Conservation (phyloP, 352 stramenopile genomes). For the Pilasporangium apinafurcum region DNA sequence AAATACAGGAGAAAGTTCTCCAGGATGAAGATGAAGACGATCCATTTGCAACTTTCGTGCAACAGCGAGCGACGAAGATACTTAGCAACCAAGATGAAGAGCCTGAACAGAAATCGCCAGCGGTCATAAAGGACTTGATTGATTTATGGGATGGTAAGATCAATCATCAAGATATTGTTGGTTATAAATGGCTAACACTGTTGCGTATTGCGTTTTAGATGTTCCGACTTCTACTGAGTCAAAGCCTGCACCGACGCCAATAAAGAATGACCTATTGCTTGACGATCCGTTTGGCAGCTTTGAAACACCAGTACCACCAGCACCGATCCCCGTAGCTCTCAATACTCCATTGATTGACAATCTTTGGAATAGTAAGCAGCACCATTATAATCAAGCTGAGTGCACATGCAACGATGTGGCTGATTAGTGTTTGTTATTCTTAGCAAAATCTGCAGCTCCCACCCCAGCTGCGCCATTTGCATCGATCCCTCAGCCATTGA, state of each 20-base stretch:
- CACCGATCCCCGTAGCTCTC: neutral
- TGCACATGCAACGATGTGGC: neutral
- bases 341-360: slow-evolving; percentile 6
- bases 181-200: neutral
- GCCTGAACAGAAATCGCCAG: slow-evolving; percentile 11
- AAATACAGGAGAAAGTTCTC: slow-evolving; percentile 1
- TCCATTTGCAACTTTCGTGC: slow-evolving; percentile 57
- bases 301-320: neutral
- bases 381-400: neutral
- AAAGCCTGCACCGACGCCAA: no score
- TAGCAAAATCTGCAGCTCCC: neutral
- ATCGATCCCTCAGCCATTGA: slow-evolving; percentile 1
- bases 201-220: slow-evolving; percentile 6
- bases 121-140: slow-evolving; percentile 42
- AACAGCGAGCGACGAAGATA: slow-evolving; percentile 39
- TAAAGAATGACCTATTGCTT: no score
- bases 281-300: slow-evolving; percentile 3
- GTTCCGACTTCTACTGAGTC: slow-evolving; percentile 3
- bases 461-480: neutral
- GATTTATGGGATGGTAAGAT: slow-evolving; percentile 56
- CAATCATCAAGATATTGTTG: neutral
- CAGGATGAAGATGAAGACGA: slow-evolving; percentile 40
- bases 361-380: slow-evolving; percentile 6
- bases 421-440: neutral
- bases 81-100: slow-evolving; percentile 12